Base-by-base conservation (phyloP, 768 basidiomycete species). In the Boletus eberwhitei region DNA sequence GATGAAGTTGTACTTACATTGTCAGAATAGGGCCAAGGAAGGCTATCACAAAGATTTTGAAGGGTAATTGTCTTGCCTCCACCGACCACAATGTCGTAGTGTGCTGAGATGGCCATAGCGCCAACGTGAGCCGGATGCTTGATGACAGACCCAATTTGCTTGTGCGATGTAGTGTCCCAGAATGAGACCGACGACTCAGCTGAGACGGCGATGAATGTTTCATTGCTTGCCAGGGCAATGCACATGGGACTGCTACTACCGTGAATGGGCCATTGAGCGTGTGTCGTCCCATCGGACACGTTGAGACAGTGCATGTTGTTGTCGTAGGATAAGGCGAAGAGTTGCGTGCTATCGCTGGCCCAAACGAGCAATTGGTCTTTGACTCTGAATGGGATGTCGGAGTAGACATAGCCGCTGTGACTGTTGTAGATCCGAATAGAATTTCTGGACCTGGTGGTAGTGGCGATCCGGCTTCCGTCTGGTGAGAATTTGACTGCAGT, bases 401-500 rank as follows among this genome's bases (percentile, higher is more conserved):
- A 3, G 5, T 49, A 2, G 8, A 52, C 8, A 19, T 16, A 22
- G 3, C 50, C 50, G 4, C 46, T 41, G 11, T 52, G 26, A 21
- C 48, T 41, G 11, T 48, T 14, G 17, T 56, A 57, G 21, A 61
- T 29, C 24, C 43, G 46, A 34, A 58, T 4, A 1, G 53, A 49
- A 5, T 54, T 0, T 3, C 52, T 34, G 17, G 3, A 3, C 24
- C 51, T 57, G 13, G 49, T 50, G 2, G 55, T 50, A 2, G 52
- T 58, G 17, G 60, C 60, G 13, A 61, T n/a, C 8, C 34, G 16
- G 5, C 31, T 29, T n/a, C 55, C 60, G 31, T 61, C 19, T 0
- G 1, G 24, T 2, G 60, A 61, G 52, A 47, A 61, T 7, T 58
- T 61, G 42, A 62, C 55, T 14, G 31, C 47, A 2, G 43, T 50